Conservation (phyloP, 176 grass and related monocot genomes). For the Triticum dicoccoides region DNA sequence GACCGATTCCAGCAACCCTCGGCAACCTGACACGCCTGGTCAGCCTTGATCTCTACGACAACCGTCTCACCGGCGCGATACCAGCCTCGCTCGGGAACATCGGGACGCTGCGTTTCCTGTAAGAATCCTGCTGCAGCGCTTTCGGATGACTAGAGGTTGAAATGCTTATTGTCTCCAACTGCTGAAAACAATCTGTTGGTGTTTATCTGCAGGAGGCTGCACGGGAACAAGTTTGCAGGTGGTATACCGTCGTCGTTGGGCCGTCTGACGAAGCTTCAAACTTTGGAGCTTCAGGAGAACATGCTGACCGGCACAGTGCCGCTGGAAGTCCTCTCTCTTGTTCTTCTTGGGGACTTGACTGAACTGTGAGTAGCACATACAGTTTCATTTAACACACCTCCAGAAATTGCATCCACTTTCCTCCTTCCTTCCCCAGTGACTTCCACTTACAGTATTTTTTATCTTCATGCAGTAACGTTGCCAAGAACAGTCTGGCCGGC, state of each 20-base stretch:
- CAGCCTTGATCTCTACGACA: conserved; percentile 29
- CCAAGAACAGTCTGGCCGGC: conserved; percentile 23
- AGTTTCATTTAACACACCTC: background rate
- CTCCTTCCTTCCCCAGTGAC: background rate
- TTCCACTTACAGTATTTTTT: background rate
- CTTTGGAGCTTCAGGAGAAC: conserved; percentile 31
- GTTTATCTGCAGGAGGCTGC: conserved; percentile 25
- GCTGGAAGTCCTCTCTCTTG: conserved; percentile 29
- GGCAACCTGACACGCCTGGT: conserved; percentile 26
- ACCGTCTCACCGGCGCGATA: background rate
- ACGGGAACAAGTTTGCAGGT: conserved; percentile 31
- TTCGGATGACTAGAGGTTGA: background rate
- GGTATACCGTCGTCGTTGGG: conserved; percentile 21
- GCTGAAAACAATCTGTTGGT: background rate
- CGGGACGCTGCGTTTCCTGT: conserved; percentile 24
- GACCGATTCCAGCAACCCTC: conserved; percentile 23
- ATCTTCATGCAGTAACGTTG: conserved; percentile 38
- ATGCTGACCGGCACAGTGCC: conserved; percentile 19
- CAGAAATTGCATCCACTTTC: background rate
- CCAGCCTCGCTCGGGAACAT: conserved; percentile 4
- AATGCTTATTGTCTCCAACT: background rate
- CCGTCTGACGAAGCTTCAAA: background rate
- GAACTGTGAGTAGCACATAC: conserved; percentile 27
- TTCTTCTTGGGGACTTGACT: conserved; percentile 14
- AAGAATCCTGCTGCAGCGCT: background rate